A percentile compares a stretch with the other conserved stretches of the same genome.
Evolutionary conservation across 257 asterid genomes (phyloP).

Genomic region (Apocynum venetum): DNA sequence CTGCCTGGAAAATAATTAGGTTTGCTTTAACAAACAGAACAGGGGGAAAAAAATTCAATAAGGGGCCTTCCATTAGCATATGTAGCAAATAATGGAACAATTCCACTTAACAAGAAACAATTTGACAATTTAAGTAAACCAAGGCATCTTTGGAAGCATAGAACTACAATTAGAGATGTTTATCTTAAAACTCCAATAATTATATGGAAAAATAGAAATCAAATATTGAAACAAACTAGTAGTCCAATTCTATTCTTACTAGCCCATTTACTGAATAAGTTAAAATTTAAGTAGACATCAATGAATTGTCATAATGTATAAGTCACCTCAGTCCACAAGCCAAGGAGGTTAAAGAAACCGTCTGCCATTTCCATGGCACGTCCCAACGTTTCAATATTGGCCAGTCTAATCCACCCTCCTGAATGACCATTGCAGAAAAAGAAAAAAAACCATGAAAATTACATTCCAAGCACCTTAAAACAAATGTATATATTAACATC

Average conservation of each 20-base stretch:
- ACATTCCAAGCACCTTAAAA: neutral
- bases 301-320: neutral
- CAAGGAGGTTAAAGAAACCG: constrained; percentile 75
- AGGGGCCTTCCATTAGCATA: neutral
- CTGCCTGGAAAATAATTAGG: constrained; percentile 81
- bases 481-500: neutral
- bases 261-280: neutral
- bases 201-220: neutral
- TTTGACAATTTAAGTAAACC: neutral
- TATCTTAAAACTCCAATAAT: neutral
- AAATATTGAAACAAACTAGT: neutral
- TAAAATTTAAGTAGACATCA: neutral
- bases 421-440: constrained; percentile 20
- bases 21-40: constrained; percentile 13
- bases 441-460: constrained; percentile 3
- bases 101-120: neutral
- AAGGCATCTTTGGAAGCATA: neutral
- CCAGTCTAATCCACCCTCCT: constrained; percentile 58
- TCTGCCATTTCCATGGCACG: constrained; percentile 99
- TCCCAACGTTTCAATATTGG: constrained; percentile 81
- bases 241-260: neutral
- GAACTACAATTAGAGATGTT: neutral
- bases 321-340: constrained; percentile 94
- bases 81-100: constrained; percentile 5
- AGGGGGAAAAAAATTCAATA: neutral